Base-by-base conservation (phyloP, 1,139 yeast species). In the Saccharomyces hybrid region DNA sequence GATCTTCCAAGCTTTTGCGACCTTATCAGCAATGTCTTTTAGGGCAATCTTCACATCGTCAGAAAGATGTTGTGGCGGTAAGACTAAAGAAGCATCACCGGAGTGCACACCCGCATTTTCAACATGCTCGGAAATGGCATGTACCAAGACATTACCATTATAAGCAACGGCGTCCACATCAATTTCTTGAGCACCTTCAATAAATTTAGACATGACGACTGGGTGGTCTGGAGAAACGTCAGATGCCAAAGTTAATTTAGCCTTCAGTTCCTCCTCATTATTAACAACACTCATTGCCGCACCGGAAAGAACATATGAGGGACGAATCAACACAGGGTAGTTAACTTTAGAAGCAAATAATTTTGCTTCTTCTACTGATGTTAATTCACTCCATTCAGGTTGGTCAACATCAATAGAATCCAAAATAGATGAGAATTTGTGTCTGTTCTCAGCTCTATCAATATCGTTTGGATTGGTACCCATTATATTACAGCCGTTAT, bases 81-180 rank as follows among this genome's bases (percentile, higher is more conserved):
- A 78, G 53, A 93, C 84, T 67, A 93, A 81, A 46, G 98, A 90
- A 50, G 99, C 99, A 73, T 93, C 99, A 73, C 99, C 99, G 49
- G 98, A 90, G 75, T 93, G 99, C 54, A 93, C 90, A 77, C 99
- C 99, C 23, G 99, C 99, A 68, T 93, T 90, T 76, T 93, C 99
- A 65, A 91, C 95, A 72, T 93, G 99, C 75, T 93, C 99, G 57
- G 97, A 89, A 56, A 93, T 88, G 56, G 96, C 99, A 73, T 93
- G 99, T 55, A 93, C 93, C 60, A 93, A 74, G 53, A 93, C 88
- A 66, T 84, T 74, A 67, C 99, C 99, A 55, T 89, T 79, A 65
- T 81, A 75, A 42, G 99, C 98, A 67, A 93, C 99, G 57, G 89
- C 98, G 75, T 93, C 99, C 64, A 93, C 87, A 72, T 93, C 99